A percentile compares a stretch with the other conserved stretches of the same genome.
Evolutionary conservation across 139 green algal genomes (phyloP).

Genomic region (Chlamydomonas schloesseri): DNA sequence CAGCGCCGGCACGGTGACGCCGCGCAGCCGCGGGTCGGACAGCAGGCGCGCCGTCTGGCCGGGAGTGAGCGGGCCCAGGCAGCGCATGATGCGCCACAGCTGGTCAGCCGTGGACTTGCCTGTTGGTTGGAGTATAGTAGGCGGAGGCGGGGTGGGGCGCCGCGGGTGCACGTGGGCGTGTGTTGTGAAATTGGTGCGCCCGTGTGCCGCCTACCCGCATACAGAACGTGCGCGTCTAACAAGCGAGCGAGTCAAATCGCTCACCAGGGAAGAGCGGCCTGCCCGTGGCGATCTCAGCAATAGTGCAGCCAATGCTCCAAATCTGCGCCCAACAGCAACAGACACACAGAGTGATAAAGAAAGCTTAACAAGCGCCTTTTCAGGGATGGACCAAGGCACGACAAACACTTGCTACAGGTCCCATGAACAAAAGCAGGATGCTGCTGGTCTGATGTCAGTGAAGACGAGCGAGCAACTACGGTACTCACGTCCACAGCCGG

Average conservation of each 20-base stretch:
- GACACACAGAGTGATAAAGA: too few relatives aligned
- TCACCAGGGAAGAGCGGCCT: slow-evolving; percentile 80
- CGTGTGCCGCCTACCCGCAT: too few relatives aligned
- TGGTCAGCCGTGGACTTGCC: slow-evolving; percentile 55
- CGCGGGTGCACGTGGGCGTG: too few relatives aligned
- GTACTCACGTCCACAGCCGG: slow-evolving; percentile 73
- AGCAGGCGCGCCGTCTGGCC: slow-evolving; percentile 48
- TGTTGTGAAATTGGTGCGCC: too few relatives aligned
- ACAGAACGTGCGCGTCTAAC: too few relatives aligned
- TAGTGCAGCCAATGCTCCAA: slow-evolving; percentile 67
- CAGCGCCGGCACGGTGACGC: not conserved
- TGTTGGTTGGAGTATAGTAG: not conserved
- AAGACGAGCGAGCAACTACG: too few relatives aligned
- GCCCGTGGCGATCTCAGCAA: slow-evolving; percentile 77
- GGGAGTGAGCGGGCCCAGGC: slow-evolving; percentile 58
- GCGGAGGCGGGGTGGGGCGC: too few relatives aligned
- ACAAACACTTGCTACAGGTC: too few relatives aligned
- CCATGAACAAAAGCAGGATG: too few relatives aligned
- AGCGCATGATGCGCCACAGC: slow-evolving; percentile 76
- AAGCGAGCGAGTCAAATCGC: slow-evolving; percentile 6
- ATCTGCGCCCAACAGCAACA: not conserved
- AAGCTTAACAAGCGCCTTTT: too few relatives aligned
- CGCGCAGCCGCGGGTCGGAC: not conserved
- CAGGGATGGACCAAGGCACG: too few relatives aligned
- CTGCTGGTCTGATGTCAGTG: too few relatives aligned